Evolutionary conservation across 2,329 filamentous ascomycete genomes (phyloP), one percentile per base, ranked within the genome.

Genomic region (Penicillium sp.): DNA sequence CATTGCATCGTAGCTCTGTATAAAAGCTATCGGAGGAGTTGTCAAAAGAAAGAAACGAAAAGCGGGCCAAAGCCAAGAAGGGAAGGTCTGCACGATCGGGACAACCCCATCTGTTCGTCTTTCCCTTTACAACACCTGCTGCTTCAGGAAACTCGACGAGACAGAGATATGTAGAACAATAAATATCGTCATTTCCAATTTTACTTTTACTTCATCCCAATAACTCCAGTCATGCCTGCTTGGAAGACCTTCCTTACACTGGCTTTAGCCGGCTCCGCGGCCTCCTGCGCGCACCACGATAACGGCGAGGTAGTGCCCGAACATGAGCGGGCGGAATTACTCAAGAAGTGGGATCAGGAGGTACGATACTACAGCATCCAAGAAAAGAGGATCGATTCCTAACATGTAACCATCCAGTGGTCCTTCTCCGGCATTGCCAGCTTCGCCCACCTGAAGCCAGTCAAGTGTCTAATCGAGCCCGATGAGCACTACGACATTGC

Each of bases 391-490:
- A 17, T 34, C 4, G 28, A 29, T 32, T 29, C 26, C 46, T 34
- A 52, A 31, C 24, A 43, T 31, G 15, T n/a, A 41, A 7, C 24
- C 45, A 13, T 32, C 5, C 44, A 79, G 77, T 80, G 80, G 80
- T 76, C 75, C 1, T 93, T 88, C 66, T 77, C 79, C 26, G 87
- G 87, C 52, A 86, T 93, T 55, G 82, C 82, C 46, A 82, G 82
- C 32, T 89, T 88, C 67, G 85, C 84, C 34, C 85, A 88, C 61
- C 74, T 88, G 28, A 75, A 80, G 58, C 75, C 87, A 56, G 75
- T 79, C 55, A 85, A 83, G 63, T 88, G 85, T 59, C 74, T 88
- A 32, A 80, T 81, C n/a, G 77, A 77, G 41, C 83, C 83, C 1
- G 71, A 76, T 24, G 77, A 80, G 62, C 69, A 70, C 13, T 88